These are phyloP conservation scores for Gautieria morchelliformis DNA, from an alignment of 768 basidiomycete genomes.

Conservation along the genomic window DNA sequence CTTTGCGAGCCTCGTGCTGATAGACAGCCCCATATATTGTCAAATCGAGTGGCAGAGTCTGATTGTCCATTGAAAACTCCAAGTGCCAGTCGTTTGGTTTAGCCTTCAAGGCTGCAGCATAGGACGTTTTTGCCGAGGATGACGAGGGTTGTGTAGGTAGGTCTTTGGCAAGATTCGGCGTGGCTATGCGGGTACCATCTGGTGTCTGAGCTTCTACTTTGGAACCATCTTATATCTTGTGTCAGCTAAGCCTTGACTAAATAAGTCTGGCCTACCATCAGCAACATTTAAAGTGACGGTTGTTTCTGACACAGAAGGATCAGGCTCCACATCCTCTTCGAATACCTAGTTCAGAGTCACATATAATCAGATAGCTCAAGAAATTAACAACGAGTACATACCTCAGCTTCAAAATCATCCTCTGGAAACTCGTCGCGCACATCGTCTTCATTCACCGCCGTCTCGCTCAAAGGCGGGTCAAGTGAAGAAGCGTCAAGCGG, in stretches of 20 bases:
- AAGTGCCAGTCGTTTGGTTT: constrained; percentile 96
- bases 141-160: constrained; percentile 25
- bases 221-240: constrained; percentile 56
- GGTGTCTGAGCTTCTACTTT: constrained; percentile 94
- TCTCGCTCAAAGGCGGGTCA: constrained; percentile 44
- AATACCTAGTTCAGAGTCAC: constrained; percentile 45
- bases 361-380: not conserved
- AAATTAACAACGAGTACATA: constrained; percentile 12
- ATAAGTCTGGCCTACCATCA: constrained; percentile 44
- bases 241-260: not conserved
- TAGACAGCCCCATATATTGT: constrained; percentile 97
- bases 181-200: constrained; percentile 88
- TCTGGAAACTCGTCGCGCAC: constrained; percentile 72
- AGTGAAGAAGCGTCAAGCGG: constrained; percentile 9
- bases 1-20: constrained; percentile 75
- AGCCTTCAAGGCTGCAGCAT: constrained; percentile 88
- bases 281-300: constrained; percentile 78
- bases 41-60: constrained; percentile 70
- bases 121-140: constrained; percentile 48
- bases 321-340: constrained; percentile 77
- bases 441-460: constrained; percentile 46
- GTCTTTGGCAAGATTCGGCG: constrained; percentile 56
- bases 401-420: constrained; percentile 77
- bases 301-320: constrained; percentile 63
- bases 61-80: constrained; percentile 90